Evolutionary conservation across 768 basidiomycete species (phyloP), one percentile per base, ranked within the genome.

Genomic region (Albatrellus ellisii): DNA sequence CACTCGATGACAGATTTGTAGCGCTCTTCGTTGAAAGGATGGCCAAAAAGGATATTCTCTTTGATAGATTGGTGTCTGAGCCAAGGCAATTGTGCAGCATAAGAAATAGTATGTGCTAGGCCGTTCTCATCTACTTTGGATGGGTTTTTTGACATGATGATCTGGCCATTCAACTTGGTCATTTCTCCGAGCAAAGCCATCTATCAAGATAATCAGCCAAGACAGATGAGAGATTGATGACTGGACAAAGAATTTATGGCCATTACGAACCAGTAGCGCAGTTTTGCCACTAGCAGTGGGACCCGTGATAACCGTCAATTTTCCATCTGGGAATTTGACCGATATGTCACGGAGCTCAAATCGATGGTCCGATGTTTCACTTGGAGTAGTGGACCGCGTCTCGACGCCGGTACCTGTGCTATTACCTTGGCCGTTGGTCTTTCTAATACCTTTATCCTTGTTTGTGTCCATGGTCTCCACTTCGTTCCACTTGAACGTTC

Each of bases 251-350:
- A 1, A 5, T n/a, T n/a, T n/a, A n/a, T n/a, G n/a, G n/a, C n/a
- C n/a, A 17, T 36, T 12, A 58, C 73, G 27, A 49, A 78, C 78
- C 41, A 89, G 65, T 2, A 88, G 58, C 0, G 86, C 84, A 0
- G 80, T 85, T 62, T 91, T 91, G 1, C 87, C 87, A 31, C 76
- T 75, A 4, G 84, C 87, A 4, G 85, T 88, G 0, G 85, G 82
- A 1, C 81, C 82, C 17, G 79, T 79, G 41, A 90, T 65, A 6
- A 90, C 60, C 0, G 81, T 75, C 14, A 91, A 60, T 56, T 75
- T 56, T 8, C 79, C 76, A 26, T 78, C 69, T 0, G 88, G 86
- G 62, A 91, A 90, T 35, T 63, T 54, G 25, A 91, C 62, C 24
- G 66, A 64, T 26, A 89, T 62, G 54, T 89, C 78, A 40, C 59